These are phyloP conservation scores for Amaranthus cruentus DNA, from an alignment of 148 eudicot genomes.

Conservation along the genomic window DNA sequence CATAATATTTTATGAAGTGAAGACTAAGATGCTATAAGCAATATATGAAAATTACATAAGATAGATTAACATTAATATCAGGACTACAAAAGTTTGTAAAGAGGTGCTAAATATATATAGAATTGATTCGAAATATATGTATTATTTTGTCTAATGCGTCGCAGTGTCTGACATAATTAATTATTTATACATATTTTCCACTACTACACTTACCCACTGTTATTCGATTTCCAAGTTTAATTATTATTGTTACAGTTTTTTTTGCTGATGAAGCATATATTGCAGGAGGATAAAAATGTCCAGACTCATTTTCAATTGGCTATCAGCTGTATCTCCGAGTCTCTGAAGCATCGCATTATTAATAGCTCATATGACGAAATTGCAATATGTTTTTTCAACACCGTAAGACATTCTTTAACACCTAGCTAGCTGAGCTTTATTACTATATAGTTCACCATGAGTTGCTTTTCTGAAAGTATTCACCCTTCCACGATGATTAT, in stretches of 20 bases:
- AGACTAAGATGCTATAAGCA: too few species aligned
- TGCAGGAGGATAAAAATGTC: constrained; percentile 66
- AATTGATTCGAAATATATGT: neutral
- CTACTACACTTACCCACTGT: neutral
- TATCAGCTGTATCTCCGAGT: constrained; percentile 63
- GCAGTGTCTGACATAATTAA: neutral
- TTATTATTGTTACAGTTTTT: constrained; percentile 2
- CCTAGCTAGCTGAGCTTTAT: neutral
- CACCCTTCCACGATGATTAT: neutral
- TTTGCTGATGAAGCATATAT: neutral
- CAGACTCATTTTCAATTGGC: constrained; percentile 67
- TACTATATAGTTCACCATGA: neutral
- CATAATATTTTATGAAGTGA: too few species aligned
- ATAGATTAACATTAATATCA: neutral
- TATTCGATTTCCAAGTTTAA: neutral
- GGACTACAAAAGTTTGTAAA: neutral
- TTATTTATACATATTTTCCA: neutral
- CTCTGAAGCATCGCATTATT: constrained; percentile 80
- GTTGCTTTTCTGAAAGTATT: neutral
- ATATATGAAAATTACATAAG: too few species aligned
- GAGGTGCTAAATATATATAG: neutral
- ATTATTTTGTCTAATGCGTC: too few species aligned
- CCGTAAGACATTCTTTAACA: constrained; percentile 45
- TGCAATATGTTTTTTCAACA: constrained; percentile 86
- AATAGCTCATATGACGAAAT: constrained; percentile 86